These are phyloP conservation scores for Austropuccinia psidii DNA, from an alignment of 1,284 basidiomycete genomes.

Conservation along the genomic window DNA sequence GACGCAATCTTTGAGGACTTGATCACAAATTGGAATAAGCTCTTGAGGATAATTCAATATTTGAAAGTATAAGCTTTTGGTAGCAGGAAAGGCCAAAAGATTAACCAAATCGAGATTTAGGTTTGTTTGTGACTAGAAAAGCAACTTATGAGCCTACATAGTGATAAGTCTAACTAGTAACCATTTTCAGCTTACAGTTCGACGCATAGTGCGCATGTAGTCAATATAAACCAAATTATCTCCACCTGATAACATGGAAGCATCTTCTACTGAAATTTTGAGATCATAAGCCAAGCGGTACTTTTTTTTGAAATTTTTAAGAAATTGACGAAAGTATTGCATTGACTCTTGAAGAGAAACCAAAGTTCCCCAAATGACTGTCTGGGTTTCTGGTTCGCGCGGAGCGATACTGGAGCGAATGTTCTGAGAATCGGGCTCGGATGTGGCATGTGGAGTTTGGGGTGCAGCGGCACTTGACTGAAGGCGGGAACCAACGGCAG, in stretches of 20 bases:
- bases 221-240: constrained; percentile 60
- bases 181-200: constrained; percentile 53
- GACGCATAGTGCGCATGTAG: constrained; percentile 76
- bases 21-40: constrained; percentile 93
- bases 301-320: constrained; percentile 86
- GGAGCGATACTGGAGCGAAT: constrained; percentile 36
- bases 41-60: constrained; percentile 90
- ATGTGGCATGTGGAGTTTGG: constrained; percentile 36
- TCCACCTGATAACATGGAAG: constrained; percentile 39
- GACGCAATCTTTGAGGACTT: constrained; percentile 71
- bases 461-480: constrained; percentile 19
- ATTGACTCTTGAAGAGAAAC: constrained; percentile 84
- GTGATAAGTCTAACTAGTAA: not conserved
- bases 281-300: constrained; percentile 72
- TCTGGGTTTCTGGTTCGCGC: constrained; percentile 59
- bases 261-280: constrained; percentile 21
- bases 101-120: constrained; percentile 86
- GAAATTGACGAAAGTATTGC: constrained; percentile 78
- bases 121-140: constrained; percentile 63
- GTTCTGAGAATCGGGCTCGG: constrained; percentile 28
- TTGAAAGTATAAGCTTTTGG: constrained; percentile 56
- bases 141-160: not conserved
- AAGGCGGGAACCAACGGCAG: constrained; percentile 26
- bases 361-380: constrained; percentile 93
- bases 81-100: constrained; percentile 76